Base-by-base conservation (phyloP, 2,329 filamentous ascomycete genomes). In the Biscogniauxia mediterranea region DNA sequence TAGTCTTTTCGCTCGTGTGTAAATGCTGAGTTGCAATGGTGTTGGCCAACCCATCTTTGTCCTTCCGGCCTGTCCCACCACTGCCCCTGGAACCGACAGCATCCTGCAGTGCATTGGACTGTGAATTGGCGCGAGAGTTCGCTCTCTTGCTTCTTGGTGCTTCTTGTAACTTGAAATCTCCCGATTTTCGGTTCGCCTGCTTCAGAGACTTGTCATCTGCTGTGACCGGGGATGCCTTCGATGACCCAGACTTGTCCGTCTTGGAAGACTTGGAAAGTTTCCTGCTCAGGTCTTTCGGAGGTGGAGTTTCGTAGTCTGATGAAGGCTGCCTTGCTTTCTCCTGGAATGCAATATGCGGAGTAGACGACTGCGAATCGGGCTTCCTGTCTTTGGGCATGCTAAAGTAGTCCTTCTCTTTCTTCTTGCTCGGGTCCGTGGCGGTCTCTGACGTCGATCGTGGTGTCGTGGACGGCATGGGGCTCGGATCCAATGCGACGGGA, bases 261-360 rank as follows among this genome's bases (percentile, higher is more conserved):
- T 69, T 74, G 9, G 75, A 76, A 23, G 77, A 78, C 69, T 81
- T 85, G 57, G 77, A 85, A 52, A 77, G 76, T 73, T 78, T 83
- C 69, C 76, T 82, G 64, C 72, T 76, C 60, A 79, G 77, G 55
- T 77, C 75, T 69, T 81, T 87, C 23, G 80, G 77, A 54, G 84
- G 79, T 1, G 81, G 78, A 46, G 83, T 83, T 28, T 85, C 80
- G 23, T 86, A 77, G 11, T 89, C 85, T 2, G 87, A 85, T 0
- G 87, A 88, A 4, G 82, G 77, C 62, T 86, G 83, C 52, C 90
- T 85, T 1, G 86, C 86, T 75, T 93, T 95, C 70, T 96, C 92
- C 74, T 96, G 92, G 73, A 93, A 96, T 21, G 92, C 90, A 69
- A 96, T 96, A 71, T 97, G 93, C n/a, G 93, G 92, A 17, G 91